Evolutionary conservation across 768 basidiomycete species (phyloP).

Genomic region (Russula foetens): DNA sequence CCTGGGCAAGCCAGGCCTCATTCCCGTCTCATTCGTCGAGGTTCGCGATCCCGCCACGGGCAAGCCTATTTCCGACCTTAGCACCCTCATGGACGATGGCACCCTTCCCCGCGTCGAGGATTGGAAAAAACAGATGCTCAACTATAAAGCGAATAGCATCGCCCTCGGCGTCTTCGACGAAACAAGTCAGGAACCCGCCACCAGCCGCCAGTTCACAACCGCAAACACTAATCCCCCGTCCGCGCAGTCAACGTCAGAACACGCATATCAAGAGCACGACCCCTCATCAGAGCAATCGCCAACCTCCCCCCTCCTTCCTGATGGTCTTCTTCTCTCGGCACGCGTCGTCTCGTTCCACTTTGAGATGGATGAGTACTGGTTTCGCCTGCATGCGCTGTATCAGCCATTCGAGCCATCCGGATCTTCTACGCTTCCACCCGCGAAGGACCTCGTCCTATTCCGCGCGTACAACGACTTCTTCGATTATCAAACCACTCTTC

Average conservation of each 20-base stretch:
- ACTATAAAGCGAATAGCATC: conserved; percentile 95
- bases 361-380: conserved; percentile 97
- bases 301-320: conserved; percentile 49
- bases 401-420: conserved; percentile 69
- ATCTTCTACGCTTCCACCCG: conserved; percentile 47
- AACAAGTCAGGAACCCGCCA: conserved; percentile 30
- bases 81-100: conserved; percentile 74
- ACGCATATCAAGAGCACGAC: conserved; percentile 20
- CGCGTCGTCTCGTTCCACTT: conserved; percentile 95
- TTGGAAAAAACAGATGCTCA: conserved; percentile 94
- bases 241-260: conserved; percentile 21
- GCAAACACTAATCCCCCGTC: conserved; percentile 3
- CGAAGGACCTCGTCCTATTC: conserved; percentile 81
- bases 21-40: conserved; percentile 95
- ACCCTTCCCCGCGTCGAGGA: conserved; percentile 96
- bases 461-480: conserved; percentile 98
- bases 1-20: conserved; percentile 91
- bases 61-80: conserved; percentile 65
- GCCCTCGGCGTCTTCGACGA: conserved; percentile 86
- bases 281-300: conserved; percentile 31
- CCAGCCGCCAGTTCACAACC: neutral
- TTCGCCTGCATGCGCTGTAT: conserved; percentile 84
- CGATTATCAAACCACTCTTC: conserved; percentile 87
- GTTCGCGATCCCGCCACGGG: conserved; percentile 90
- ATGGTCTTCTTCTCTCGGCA: conserved; percentile 79